Percentiles rank a stretch among this genome's conserved stretches.
Conservation (phyloP, 805 yeast genomes). For the Isabelozyma gotoi region DNA sequence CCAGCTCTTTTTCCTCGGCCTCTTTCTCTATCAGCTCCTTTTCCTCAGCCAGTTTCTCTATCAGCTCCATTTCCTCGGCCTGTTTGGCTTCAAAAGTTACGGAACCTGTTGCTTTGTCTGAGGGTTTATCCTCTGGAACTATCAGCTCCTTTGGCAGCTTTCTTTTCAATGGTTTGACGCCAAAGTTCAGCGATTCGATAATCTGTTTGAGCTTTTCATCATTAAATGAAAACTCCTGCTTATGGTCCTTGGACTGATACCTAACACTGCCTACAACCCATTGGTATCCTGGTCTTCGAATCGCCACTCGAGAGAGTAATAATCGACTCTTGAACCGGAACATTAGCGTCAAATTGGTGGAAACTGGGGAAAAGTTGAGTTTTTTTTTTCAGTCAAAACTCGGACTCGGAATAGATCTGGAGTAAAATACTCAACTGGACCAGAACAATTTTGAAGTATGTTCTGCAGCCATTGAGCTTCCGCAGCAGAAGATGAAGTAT, state of each 20-base stretch:
- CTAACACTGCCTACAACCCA: not conserved
- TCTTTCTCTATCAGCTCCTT: not conserved
- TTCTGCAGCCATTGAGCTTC: not conserved
- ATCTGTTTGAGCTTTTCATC: slow-evolving; percentile 32
- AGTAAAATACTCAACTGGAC: not conserved
- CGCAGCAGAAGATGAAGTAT: too few species aligned
- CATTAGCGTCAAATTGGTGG: not conserved
- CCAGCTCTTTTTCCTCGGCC: too few species aligned
- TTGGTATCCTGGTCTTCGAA: not conserved
- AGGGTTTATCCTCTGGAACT: slow-evolving; percentile 1
- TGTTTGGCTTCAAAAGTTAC: too few species aligned
- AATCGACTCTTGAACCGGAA: not conserved
- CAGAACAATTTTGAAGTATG: not conserved
- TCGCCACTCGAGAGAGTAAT: not conserved
- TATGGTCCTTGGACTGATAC: not conserved
- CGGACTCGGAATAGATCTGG: not conserved
- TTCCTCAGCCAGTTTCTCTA: not conserved
- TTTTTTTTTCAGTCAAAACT: not conserved
- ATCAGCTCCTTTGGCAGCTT: too few species aligned
- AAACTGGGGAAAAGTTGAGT: not conserved
- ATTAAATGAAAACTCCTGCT: slow-evolving; percentile 4
- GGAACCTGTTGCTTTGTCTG: too few species aligned
- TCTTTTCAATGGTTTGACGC: slow-evolving; percentile 10
- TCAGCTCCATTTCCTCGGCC: not conserved
- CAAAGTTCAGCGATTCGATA: slow-evolving; percentile 36